Percentiles rank a stretch among this genome's conserved stretches.
These are phyloP conservation scores for Asterella californica DNA, from an alignment of 225 moss, liverwort and hornwort genomes.

Conservation along the genomic window DNA sequence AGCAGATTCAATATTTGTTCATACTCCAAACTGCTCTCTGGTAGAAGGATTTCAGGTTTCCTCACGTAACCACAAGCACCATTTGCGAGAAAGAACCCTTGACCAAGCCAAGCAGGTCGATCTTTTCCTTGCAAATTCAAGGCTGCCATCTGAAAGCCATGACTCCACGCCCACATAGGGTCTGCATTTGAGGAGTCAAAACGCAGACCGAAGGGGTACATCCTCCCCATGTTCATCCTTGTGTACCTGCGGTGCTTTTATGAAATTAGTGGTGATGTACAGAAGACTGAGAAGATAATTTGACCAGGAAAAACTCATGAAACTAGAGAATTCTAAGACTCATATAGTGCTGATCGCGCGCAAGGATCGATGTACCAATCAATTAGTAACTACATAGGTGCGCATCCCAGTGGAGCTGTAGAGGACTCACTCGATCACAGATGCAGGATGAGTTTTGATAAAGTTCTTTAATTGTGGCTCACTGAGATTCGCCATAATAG, in stretches of 20 bases:
- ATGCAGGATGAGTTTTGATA: conserved; percentile 53
- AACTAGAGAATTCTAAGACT: neutral
- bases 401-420: neutral
- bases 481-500: conserved; percentile 91
- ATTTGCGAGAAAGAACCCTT: conserved; percentile 64
- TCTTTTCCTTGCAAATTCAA: conserved; percentile 91
- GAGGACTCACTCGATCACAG: conserved; percentile 60
- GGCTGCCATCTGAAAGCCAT: conserved; percentile 86
- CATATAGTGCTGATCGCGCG: neutral
- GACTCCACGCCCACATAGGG: conserved; percentile 78
- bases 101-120: conserved; percentile 67
- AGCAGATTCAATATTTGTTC: conserved; percentile 36
- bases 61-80: conserved; percentile 65
- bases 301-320: neutral
- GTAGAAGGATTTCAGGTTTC: conserved; percentile 60
- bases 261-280: neutral
- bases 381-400: neutral
- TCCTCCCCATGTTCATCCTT: conserved; percentile 68
- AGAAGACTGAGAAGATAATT: too few relatives aligned
- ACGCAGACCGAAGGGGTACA: conserved; percentile 87
- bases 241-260: conserved; percentile 58
- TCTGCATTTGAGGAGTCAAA: conserved; percentile 93
- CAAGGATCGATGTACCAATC: neutral
- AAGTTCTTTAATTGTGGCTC: conserved; percentile 67
- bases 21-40: conserved; percentile 16